Base-by-base conservation (phyloP, 768 basidiomycete species). In the Vishniacozyma victoriae region DNA sequence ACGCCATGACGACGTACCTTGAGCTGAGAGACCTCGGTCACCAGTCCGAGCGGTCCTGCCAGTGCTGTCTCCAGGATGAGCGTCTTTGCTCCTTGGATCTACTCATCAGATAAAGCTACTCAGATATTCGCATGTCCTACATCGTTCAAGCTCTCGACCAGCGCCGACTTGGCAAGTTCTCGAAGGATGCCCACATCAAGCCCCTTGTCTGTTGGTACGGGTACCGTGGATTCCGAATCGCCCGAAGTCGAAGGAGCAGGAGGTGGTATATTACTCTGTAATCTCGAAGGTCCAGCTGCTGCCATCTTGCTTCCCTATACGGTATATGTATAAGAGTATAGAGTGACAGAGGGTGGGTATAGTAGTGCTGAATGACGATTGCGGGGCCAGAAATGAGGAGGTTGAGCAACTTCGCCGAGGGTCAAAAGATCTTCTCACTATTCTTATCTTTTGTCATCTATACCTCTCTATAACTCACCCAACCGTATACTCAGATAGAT, bases 21-120 rank as follows among this genome's bases (percentile, higher is more conserved):
- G 46, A 97, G 76, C 14, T 92, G 72, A 1, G 90, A 80, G 1
- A 96, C 88, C 60, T 97, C 95, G 2, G 89, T 92, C n/a, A 97
- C 82, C 11, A 99, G 79, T 0, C 93, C 90, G 31, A 99, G 76
- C 0, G 95, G 92, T 0, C 93, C 93, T 1, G 90, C 85, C 12
- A 97, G 75, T 2, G 83, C 78, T 3, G 86, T 76, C 62, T 96
- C 90, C 1, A 99, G 78, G n/a, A 97, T 87, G 23, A 99, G 81
- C 0, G 93, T 99, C 76, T 99, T 97, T 37, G 86, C 84, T 14
- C 92, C 92, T 55, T 65, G 67, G 5, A 73, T 69, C 65, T 72
- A 35, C 36, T 23, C 13, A n/a, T 15, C 5, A 19, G 24, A 35
- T 38, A 24, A 51, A 14, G 27, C 31, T 25, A 5, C 14, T 25